phyloP scores from a whole-genome alignment of 1,139 yeast genomes.

The Arxiozyma heterogenica region DNA sequence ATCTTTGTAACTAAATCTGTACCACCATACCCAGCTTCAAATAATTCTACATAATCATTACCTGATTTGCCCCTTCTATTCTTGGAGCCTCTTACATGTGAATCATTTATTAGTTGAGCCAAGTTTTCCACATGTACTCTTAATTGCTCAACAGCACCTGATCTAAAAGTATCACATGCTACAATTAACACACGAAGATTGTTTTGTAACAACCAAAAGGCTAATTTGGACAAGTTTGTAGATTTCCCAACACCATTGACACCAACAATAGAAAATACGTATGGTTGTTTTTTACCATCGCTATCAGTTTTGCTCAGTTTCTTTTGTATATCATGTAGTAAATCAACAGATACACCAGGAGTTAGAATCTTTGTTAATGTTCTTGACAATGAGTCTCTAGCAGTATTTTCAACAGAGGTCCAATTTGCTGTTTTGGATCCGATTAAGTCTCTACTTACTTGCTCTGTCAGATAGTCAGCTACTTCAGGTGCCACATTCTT shows the following conservation, averaged over 20 bases:
- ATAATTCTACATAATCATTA: conserved; percentile 62
- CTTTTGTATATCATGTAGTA: conserved; percentile 70
- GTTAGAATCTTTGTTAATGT: conserved; percentile 78
- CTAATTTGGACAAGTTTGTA: conserved; percentile 86
- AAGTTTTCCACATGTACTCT: conserved; percentile 87
- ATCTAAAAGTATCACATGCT: conserved; percentile 96
- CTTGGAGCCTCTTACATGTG: conserved; percentile 28
- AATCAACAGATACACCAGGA: conserved; percentile 84
- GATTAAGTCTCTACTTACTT: conserved; percentile 49
- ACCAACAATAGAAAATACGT: conserved; percentile 92
- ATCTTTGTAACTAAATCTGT: conserved; percentile 87
- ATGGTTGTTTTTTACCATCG: conserved; percentile 46
- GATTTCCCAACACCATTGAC: conserved; percentile 98
- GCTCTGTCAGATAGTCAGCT: conserved; percentile 49
- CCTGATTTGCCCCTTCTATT: conserved; percentile 30
- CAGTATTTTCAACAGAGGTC: conserved; percentile 53
- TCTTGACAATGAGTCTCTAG: conserved; percentile 58
- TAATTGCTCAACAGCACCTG: conserved; percentile 96
- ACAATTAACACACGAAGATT: conserved; percentile 80
- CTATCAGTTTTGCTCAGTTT: conserved; percentile 28
- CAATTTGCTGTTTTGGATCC: conserved; percentile 62
- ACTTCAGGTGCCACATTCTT: conserved; percentile 46
- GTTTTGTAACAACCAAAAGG: conserved; percentile 91
- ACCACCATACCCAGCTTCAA: conserved; percentile 94
- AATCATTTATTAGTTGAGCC: conserved; percentile 47